Evolutionary conservation across 768 basidiomycete genomes (phyloP).

Genomic region (Trametes cubensis): DNA sequence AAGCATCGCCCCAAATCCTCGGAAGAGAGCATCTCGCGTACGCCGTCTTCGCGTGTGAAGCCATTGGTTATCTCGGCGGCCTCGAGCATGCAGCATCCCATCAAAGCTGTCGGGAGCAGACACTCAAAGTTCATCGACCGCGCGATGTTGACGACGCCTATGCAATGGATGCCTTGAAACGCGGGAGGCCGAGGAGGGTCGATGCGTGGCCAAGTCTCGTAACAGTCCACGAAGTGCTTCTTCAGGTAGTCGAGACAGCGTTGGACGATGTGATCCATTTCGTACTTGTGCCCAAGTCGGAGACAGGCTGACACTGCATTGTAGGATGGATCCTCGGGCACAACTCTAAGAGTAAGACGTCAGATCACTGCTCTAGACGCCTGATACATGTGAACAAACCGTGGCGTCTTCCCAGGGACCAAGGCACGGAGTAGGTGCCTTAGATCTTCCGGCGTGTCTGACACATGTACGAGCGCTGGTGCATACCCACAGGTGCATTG

Average conservation of each 20-base stretch:
- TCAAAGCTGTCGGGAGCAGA: conserved; percentile 14
- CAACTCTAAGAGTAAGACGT: background rate
- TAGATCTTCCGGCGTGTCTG: conserved; percentile 12
- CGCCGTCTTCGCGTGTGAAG: conserved; percentile 10
- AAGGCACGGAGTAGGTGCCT: conserved; percentile 1
- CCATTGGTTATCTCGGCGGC: conserved; percentile 15
- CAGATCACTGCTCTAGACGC: background rate
- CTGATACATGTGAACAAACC: background rate
- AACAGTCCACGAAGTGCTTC: conserved; percentile 4
- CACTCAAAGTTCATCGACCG: conserved; percentile 3
- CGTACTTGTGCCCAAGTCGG: conserved; percentile 21
- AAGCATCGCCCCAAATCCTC: conserved; percentile 21
- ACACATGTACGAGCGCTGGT: background rate
- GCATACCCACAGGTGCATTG: conserved; percentile 9
- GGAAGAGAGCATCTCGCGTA: conserved; percentile 10
- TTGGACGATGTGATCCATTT: conserved; percentile 10
- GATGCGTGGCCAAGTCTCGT: background rate
- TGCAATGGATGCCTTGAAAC: background rate
- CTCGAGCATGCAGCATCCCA: conserved; percentile 11
- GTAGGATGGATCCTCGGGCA: background rate
- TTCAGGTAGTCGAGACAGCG: conserved; percentile 8
- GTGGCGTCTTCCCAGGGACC: background rate
- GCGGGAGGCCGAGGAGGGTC: background rate
- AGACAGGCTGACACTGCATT: conserved; percentile 9
- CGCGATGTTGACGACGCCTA: conserved; percentile 18